These are phyloP conservation scores for Verticillium dahliae DNA, from an alignment of 2,329 filamentous ascomycete species.

Conservation along the genomic window DNA sequence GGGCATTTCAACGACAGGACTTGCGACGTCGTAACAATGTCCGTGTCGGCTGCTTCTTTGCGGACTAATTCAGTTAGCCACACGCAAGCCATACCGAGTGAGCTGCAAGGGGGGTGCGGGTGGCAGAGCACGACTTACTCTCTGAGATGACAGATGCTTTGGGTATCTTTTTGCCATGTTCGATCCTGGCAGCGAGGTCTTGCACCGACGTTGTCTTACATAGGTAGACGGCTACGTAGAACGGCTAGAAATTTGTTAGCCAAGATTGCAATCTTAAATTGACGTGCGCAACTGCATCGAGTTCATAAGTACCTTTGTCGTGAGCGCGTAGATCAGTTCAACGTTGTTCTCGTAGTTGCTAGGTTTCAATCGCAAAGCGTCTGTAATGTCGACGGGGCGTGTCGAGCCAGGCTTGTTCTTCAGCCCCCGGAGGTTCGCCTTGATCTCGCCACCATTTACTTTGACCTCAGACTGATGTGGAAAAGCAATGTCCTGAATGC, in stretches of 20 bases:
- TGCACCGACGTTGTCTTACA: slow-evolving; percentile 68
- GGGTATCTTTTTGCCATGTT: slow-evolving; percentile 63
- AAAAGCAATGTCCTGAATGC: slow-evolving; percentile 73
- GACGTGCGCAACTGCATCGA: slow-evolving; percentile 5
- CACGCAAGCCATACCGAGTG: background rate
- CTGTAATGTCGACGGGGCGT: slow-evolving; percentile 84
- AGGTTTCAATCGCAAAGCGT: slow-evolving; percentile 62
- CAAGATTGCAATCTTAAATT: background rate
- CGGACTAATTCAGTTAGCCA: slow-evolving; percentile 49
- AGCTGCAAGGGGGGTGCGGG: background rate
- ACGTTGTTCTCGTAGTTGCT: slow-evolving; percentile 67
- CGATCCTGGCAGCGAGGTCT: slow-evolving; percentile 63
- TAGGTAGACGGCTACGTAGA: slow-evolving; percentile 65
- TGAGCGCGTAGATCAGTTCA: slow-evolving; percentile 86
- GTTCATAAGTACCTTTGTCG: slow-evolving; percentile 60
- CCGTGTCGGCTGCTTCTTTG: slow-evolving; percentile 74
- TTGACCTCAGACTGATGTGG: slow-evolving; percentile 90
- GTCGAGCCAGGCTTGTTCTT: slow-evolving; percentile 97
- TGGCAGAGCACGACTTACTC: slow-evolving; percentile 46
- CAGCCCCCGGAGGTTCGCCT: slow-evolving; percentile 86
- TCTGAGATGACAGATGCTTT: slow-evolving; percentile 79
- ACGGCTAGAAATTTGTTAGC: slow-evolving; percentile 48
- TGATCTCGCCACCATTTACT: slow-evolving; percentile 80
- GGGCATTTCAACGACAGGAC: slow-evolving; percentile 91
- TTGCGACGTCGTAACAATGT: slow-evolving; percentile 82